These are phyloP conservation scores for Epichloe brachyelytri DNA, from an alignment of 2,329 filamentous ascomycete species.

Conservation along the genomic window DNA sequence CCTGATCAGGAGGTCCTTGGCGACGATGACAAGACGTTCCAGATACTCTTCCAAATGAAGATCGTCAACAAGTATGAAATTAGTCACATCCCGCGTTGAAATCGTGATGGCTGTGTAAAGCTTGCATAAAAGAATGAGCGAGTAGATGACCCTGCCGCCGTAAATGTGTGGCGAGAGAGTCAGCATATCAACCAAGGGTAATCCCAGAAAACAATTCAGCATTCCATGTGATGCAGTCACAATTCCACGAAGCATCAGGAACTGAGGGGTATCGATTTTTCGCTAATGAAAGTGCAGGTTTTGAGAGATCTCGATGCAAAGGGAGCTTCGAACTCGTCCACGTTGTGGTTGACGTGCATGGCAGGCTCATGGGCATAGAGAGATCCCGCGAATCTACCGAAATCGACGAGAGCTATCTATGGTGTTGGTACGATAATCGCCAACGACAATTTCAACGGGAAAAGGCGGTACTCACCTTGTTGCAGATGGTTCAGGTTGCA, in stretches of 20 bases:
- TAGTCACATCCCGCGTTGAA: not conserved
- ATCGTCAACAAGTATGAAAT: not conserved
- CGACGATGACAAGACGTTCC: not conserved
- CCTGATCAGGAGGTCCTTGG: not conserved
- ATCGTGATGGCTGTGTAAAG: not conserved
- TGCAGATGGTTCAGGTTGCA: not conserved
- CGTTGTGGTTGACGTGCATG: constrained; percentile 3
- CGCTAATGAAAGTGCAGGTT: constrained; percentile 1
- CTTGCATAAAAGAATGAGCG: constrained; percentile 3
- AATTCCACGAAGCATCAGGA: constrained; percentile 1
- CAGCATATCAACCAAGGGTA: not conserved
- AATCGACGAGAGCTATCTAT: not conserved
- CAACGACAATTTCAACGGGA: too few species aligned
- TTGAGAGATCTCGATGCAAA: constrained; percentile 1
- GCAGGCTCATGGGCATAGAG: constrained; percentile 2
- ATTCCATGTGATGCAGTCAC: constrained; percentile 1
- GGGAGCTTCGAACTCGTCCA: constrained; percentile 2
- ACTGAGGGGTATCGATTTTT: not conserved
- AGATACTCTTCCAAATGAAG: constrained; percentile 1
- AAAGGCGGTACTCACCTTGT: not conserved
- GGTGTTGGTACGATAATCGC: not conserved
- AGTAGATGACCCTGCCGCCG: constrained; percentile 3
- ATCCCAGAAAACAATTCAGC: constrained; percentile 1
- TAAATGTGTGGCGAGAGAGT: constrained; percentile 3
- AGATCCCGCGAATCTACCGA: not conserved